Evolutionary conservation across 1,284 basidiomycete species (phyloP), one percentile per base, ranked within the genome.

Genomic region (Moesziomyces aphidis): DNA sequence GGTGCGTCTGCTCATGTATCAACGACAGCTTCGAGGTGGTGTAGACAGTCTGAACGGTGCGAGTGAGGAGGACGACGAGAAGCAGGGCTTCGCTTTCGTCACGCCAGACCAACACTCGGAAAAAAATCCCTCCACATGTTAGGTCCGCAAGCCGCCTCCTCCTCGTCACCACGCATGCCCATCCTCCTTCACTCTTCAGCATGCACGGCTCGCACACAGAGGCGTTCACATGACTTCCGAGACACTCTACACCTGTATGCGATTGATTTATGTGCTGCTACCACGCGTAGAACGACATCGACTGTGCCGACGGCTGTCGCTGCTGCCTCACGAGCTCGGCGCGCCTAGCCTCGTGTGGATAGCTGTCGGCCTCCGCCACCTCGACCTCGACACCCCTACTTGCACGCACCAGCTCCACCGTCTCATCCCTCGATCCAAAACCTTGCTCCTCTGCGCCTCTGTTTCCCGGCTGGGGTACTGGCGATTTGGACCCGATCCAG

Each of bases 241-340:
- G 7, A 46, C 28, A 31, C 4, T 31, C 4, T 31, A 8, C 1
- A 31, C 7, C 8, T 31, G 31, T 8, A 31, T 2, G 5, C 31
- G 8, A 31, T 31, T 31, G 26, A 28, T 28, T 7, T 8, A 7
- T 28, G 26, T 1, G 4, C 15, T 17, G n/a, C 48, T 70, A 70
- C 67, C 67, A 70, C 50, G 67, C 67, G 44, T 64, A 70, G 28
- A 70, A 70, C 43, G 67, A 61, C 2, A 70, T 70, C 2, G 67
- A 64, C 39, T 61, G 67, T 0, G 61, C 36, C 6, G 67, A 64
- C 23, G 34, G 42, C 26, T 55, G 57, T 5, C 55, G 53, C 19
- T 63, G 56, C 19, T 44, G 26, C 28, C 34, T 19, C 8, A 7
- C 17, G 13, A 36, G 31, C 7, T 43, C 11, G 1, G 17, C 39